phyloP scores from a whole-genome alignment of 1,284 basidiomycete genomes.

The Sparassis latifolia region DNA sequence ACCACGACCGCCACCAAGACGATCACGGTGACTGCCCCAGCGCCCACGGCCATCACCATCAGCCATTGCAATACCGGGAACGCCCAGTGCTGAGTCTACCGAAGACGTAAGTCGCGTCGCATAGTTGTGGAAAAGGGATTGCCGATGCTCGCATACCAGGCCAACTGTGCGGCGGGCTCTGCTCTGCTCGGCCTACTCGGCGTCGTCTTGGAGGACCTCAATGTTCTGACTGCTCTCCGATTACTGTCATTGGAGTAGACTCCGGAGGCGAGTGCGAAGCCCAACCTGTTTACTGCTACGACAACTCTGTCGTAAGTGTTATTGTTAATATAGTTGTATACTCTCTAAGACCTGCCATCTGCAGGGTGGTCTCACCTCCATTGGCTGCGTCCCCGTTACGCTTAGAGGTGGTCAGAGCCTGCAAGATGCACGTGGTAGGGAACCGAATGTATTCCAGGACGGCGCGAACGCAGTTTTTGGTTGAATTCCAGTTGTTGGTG shows the following conservation, averaged over 20 bases:
- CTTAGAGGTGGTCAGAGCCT: not conserved
- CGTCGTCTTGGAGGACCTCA: constrained; percentile 13
- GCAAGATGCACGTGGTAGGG: no score
- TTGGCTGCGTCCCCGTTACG: constrained; percentile 10
- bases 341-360: not conserved
- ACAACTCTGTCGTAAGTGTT: constrained; percentile 17
- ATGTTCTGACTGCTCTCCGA: constrained; percentile 15
- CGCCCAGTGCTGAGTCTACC: constrained; percentile 23
- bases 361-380: constrained; percentile 12
- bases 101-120: not conserved
- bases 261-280: constrained; percentile 8
- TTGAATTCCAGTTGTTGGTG: no score
- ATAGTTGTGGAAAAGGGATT: not conserved
- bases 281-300: constrained; percentile 17
- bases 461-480: no score
- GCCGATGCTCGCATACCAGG: not conserved
- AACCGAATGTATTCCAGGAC: no score
- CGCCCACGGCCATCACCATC: constrained; percentile 9
- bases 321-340: not conserved
- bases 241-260: constrained; percentile 12
- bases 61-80: constrained; percentile 20
- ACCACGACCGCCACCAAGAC: constrained; percentile 10
- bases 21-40: constrained; percentile 12
- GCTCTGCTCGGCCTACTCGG: constrained; percentile 11
- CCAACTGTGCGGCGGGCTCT: not conserved